phyloP scores from a whole-genome alignment of 495 filamentous ascomycete species.

The Hypoxylon crocopeplum region DNA sequence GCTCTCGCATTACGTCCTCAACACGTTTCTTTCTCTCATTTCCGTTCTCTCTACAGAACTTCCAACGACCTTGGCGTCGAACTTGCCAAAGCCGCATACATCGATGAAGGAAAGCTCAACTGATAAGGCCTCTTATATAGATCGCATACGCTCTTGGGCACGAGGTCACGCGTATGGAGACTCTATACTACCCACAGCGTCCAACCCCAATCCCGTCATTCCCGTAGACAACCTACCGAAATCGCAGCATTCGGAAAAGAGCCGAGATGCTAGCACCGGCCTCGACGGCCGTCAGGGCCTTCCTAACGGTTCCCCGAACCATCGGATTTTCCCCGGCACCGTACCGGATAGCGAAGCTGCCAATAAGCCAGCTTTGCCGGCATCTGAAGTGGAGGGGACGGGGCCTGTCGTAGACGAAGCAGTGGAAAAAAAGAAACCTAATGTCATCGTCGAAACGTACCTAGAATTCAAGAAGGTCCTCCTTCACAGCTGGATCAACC shows the following conservation, averaged over 20 bases:
- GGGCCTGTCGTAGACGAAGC: slow-evolving; percentile 59
- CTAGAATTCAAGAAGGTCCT: slow-evolving; percentile 60
- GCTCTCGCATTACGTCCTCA: slow-evolving; percentile 18
- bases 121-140: slow-evolving; percentile 55
- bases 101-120: slow-evolving; percentile 72
- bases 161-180: slow-evolving; percentile 62
- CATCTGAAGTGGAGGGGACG: slow-evolving; percentile 63
- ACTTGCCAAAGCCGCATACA: slow-evolving; percentile 41
- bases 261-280: slow-evolving; percentile 37
- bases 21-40: slow-evolving; percentile 15
- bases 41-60: slow-evolving; percentile 35
- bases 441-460: slow-evolving; percentile 57
- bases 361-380: slow-evolving; percentile 39
- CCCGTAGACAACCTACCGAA: slow-evolving; percentile 42
- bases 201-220: slow-evolving; percentile 43
- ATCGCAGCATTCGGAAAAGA: slow-evolving; percentile 25
- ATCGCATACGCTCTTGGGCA: slow-evolving; percentile 65
- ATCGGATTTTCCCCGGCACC: slow-evolving; percentile 4
- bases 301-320: slow-evolving; percentile 5
- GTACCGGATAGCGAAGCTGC: slow-evolving; percentile 34
- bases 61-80: slow-evolving; percentile 41
- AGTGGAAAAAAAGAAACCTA: slow-evolving; percentile 48
- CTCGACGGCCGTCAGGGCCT: slow-evolving; percentile 26
- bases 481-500: slow-evolving; percentile 76
- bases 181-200: slow-evolving; percentile 47